Conservation (phyloP, 768 basidiomycete genomes). For the Termitomyces bulborhizus region DNA sequence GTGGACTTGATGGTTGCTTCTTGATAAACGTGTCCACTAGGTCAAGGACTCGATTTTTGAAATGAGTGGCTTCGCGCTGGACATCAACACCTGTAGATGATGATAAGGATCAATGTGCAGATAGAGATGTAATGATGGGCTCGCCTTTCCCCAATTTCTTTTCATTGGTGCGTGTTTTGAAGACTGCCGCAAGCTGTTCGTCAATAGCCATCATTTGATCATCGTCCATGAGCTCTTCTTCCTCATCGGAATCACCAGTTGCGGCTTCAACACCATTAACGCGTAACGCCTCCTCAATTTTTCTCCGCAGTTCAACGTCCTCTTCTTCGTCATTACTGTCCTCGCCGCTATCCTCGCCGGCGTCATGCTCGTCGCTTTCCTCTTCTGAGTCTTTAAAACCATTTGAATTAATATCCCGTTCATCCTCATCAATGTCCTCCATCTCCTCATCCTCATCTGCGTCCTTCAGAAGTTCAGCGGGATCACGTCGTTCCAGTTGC, state of each 20-base stretch:
- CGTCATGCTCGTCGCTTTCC: conserved; percentile 27
- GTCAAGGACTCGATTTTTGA: conserved; percentile 94
- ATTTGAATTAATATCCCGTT: conserved; percentile 18
- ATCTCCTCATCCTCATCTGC: conserved; percentile 41
- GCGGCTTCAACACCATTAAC: conserved; percentile 53
- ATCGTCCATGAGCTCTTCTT: conserved; percentile 85
- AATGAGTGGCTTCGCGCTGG: conserved; percentile 88
- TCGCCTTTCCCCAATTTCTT: conserved; percentile 63
- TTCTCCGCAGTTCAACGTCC: conserved; percentile 59
- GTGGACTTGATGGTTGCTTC: conserved; percentile 69
- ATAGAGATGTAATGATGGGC: conserved; percentile 9
- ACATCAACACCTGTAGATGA: conserved; percentile 49
- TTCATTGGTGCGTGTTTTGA: conserved; percentile 60
- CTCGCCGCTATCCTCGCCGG: conserved; percentile 25
- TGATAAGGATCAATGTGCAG: neutral
- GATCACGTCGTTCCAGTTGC: conserved; percentile 80
- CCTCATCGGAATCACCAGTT: conserved; percentile 51
- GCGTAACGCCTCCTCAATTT: conserved; percentile 58
- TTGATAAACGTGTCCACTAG: conserved; percentile 84
- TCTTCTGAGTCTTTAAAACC: conserved; percentile 25
- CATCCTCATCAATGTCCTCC: conserved; percentile 38
- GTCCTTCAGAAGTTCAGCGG: conserved; percentile 45
- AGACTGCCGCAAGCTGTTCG: conserved; percentile 83
- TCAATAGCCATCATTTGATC: conserved; percentile 98
- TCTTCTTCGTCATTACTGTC: conserved; percentile 42